phyloP scores from a whole-genome alignment of 1,284 basidiomycete species.

The Takashimella koratensis region DNA sequence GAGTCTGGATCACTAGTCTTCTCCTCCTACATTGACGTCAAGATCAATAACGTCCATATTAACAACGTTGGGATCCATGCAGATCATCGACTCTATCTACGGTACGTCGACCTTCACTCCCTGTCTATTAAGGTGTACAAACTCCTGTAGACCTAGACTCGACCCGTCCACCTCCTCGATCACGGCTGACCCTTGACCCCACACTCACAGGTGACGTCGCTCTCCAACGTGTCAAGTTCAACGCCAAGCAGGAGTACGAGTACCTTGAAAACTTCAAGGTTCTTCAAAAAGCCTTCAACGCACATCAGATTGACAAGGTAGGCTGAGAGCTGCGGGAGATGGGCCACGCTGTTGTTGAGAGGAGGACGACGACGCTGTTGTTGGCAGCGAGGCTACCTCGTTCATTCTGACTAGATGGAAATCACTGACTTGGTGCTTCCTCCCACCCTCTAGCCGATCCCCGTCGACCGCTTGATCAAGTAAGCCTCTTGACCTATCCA shows the following conservation, averaged over 20 bases:
- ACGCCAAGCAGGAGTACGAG: constrained; percentile 93
- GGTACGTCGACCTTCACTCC: constrained; percentile 52
- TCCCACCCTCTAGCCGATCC: constrained; percentile 67
- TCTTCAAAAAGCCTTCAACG: constrained; percentile 81
- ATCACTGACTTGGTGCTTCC: neutral
- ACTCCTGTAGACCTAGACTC: too few species aligned
- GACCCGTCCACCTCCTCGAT: too few species aligned
- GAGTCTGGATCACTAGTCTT: constrained; percentile 8
- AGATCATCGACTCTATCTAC: constrained; percentile 86
- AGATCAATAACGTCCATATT: constrained; percentile 1
- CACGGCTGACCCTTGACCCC: too few species aligned
- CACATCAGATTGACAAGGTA: constrained; percentile 89
- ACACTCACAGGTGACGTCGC: constrained; percentile 66
- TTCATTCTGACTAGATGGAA: too few species aligned
- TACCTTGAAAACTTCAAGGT: constrained; percentile 94
- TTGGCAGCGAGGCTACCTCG: too few species aligned
- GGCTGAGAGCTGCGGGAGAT: constrained; percentile 43
- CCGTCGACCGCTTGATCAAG: constrained; percentile 85
- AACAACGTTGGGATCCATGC: too few species aligned
- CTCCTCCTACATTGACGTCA: neutral
- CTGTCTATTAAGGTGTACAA: neutral
- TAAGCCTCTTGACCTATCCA: constrained; percentile 15
- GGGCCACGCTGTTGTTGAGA: neutral
- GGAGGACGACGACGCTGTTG: too few species aligned
- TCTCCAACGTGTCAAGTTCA: constrained; percentile 85